Evolutionary conservation across 306 rosid species (phyloP), one percentile per base, ranked within the genome.

Genomic region (Comarum palustre): DNA sequence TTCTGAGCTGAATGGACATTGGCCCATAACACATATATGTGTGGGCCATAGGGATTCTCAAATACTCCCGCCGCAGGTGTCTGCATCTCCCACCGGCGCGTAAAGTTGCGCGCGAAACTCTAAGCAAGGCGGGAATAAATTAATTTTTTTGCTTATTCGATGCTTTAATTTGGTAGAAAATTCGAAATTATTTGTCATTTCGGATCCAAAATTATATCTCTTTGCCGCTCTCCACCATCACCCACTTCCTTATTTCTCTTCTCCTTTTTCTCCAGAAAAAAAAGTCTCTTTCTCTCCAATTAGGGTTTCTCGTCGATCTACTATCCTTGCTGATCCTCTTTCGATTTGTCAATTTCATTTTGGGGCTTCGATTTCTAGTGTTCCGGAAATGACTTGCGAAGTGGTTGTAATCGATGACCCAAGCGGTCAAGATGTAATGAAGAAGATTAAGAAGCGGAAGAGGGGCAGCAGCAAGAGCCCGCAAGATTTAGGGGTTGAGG

Each of bases 361-460:
- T 29, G 73, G 6, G 47, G 8, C 58, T 55, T 48, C 73, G 16
- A 31, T 24, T 31, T 29, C 75, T 27, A 42, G 55, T 41, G 57
- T 71, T 75, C 48, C 17, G 22, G 73, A 68, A 75, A 83, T 78
- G 78, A 84, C 78, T 86, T 80, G 57, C 42, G 82, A 75, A 36
- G n/a, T 73, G 8, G 60, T 16, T 31, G 15, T 27, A 42, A 75
- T 82, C 55, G 84, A 57, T 46, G 50, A 14, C 29, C 42, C 76
- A 5, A 81, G 73, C 69, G 45, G 55, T 58, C 75, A 48, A 9
- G 76, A 72, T 74, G 82, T 76, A n/a, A 48, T 87, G 4, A 84
- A 75, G 77, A 81, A 58, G 77, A 61, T 39, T 65, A 86, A 73
- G 78, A 91, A 85, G 85, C 86, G 92, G 69, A 94, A 87, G 75